Evolutionary conservation across 495 filamentous ascomycete genomes (phyloP).

Genomic region (Penicillium odoratum): DNA sequence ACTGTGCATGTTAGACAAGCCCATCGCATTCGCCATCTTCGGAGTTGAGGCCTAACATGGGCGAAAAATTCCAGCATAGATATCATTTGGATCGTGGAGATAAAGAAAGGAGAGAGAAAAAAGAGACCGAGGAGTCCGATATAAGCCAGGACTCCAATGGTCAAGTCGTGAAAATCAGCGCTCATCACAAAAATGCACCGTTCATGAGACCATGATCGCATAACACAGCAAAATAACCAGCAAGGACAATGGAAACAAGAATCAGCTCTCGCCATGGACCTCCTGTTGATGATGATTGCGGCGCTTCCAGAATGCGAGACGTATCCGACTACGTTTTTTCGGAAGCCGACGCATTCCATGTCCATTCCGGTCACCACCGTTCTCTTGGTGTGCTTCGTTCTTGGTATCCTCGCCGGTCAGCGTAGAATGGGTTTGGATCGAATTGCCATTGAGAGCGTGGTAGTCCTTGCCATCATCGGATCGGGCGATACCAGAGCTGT

Average conservation of each 20-base stretch:
- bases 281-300: slow-evolving; percentile 39
- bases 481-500: slow-evolving; percentile 12
- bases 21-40: background rate
- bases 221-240: slow-evolving; percentile 19
- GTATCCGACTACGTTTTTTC: slow-evolving; percentile 44
- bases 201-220: slow-evolving; percentile 35
- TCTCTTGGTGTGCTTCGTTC: slow-evolving; percentile 22
- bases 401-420: slow-evolving; percentile 33
- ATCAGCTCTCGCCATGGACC: slow-evolving; percentile 40
- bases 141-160: background rate
- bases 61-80: slow-evolving; percentile 7
- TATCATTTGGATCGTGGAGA: slow-evolving; percentile 9
- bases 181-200: slow-evolving; percentile 29
- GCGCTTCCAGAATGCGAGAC: slow-evolving; percentile 50
- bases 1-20: slow-evolving; percentile 3
- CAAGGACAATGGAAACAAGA: slow-evolving; percentile 3
- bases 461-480: slow-evolving; percentile 35
- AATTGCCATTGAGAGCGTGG: slow-evolving; percentile 24
- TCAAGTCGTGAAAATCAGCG: slow-evolving; percentile 27
- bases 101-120: background rate
- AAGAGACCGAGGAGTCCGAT: background rate
- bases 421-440: slow-evolving; percentile 34
- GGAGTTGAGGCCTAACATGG: background rate
- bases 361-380: slow-evolving; percentile 24
- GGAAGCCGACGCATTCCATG: slow-evolving; percentile 29